Conservation (phyloP, 2,329 filamentous ascomycete genomes). For the Colletotrichum acutatum region DNA sequence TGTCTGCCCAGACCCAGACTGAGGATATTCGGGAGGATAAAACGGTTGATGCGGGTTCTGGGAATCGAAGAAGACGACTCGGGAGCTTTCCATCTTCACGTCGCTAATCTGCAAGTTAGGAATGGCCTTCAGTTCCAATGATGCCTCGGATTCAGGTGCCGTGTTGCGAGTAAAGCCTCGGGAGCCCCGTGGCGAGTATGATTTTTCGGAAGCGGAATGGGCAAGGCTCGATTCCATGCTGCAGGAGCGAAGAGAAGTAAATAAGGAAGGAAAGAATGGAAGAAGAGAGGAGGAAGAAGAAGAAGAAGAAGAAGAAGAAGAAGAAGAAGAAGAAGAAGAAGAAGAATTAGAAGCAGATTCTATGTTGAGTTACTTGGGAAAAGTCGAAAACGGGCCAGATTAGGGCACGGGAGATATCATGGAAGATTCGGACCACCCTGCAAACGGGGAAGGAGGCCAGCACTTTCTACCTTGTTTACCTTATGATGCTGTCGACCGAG, state of each 20-base stretch:
- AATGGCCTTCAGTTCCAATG: background rate
- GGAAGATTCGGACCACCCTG: constrained; percentile 6
- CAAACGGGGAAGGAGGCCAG: constrained; percentile 31
- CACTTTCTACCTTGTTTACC: constrained; percentile 3
- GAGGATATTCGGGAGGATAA: constrained; percentile 1
- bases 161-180: constrained; percentile 28
- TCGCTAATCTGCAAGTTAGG: background rate
- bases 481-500: constrained; percentile 29
- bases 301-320: background rate
- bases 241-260: background rate
- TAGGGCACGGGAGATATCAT: constrained; percentile 12
- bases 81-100: constrained; percentile 3
- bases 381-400: background rate
- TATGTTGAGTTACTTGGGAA: background rate
- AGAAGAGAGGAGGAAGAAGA: background rate
- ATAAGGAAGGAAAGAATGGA: background rate
- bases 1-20: background rate
- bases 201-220: constrained; percentile 29
- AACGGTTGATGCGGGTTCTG: background rate
- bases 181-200: constrained; percentile 23
- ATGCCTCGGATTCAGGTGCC: constrained; percentile 24
- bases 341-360: background rate
- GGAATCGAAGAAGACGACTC: background rate
- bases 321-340: background rate
- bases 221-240: constrained; percentile 27